Base-by-base conservation (phyloP, 2,329 filamentous ascomycete genomes). In the Leptographium wingfieldii region DNA sequence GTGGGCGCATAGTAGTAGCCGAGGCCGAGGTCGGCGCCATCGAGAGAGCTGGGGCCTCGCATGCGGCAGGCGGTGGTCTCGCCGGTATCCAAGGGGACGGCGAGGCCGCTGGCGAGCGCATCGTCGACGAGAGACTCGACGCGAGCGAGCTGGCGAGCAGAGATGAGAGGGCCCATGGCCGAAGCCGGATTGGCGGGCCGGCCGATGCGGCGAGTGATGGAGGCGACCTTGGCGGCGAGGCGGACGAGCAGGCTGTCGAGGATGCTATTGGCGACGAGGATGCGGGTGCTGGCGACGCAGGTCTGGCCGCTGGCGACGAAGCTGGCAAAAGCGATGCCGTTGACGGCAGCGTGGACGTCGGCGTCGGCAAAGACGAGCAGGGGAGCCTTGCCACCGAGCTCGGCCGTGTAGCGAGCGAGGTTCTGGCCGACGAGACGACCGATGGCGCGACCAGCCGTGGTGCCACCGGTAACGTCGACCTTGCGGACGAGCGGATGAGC, bases 1-100 rank as follows among this genome's bases (percentile, higher is more conserved):
- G 91, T 95, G 0, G 89, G 89, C 57, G 87, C 80, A 72, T 85
- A 95, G 75, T 90, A 96, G 71, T 91, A 90, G 2, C 81, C 77
- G 71, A 76, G 77, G 0, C 73, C 71, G 33, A 84, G 77, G 56
- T 82, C 76, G 1, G 71, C 76, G 1, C 71, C 74, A 62, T 84
- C 80, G 0, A 84, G 70, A 0, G 66, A 27, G 22, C 81, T 83
- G 1, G 40, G 65, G 1, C 78, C 76, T 3, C 62, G 69, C 69
- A 84, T 74, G 29, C 78, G 73, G 38, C 72, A 65, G 0, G 81
- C 82, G 27, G 49, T 27, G 5, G 83, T 3, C 12, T 14, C 78
- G 12, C 66, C 70, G 0, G 43, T 46, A 7, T 5, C 3, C 4
- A 76, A 59, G 2, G 69, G 70, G 4, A 64, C 66, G 1, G 70